Evolutionary conservation across 768 basidiomycete species (phyloP), one percentile per base, ranked within the genome.

Genomic region (Xerocomellus dryophilus): DNA sequence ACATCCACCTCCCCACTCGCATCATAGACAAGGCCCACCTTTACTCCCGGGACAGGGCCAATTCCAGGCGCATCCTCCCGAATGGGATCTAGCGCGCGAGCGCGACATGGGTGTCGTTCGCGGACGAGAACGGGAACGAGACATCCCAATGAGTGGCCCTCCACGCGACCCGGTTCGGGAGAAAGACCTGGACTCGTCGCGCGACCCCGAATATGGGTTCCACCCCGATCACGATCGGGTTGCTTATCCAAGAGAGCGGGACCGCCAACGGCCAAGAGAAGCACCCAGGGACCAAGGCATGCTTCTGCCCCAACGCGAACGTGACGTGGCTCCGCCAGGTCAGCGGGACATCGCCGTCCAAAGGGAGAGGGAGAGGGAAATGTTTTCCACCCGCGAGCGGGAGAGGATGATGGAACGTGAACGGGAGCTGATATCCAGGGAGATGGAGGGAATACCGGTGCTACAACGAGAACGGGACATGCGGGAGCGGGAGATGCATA

Each of bases 21-120:
- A 65, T 43, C 23, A 62, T 40, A 57, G 59, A 45, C 60, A 50
- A 48, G 51, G 32, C 18, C 63, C 56, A 12, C 42, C 60, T 14
- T 39, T 59, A 6, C 61, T 69, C 14, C 68, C 70, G 0, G 68
- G 70, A 5, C 69, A 71, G 41, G 62, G 70, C 38, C 66, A 70
- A 38, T 71, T 70, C 51, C 70, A 68, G 40, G 31, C 62, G 0
- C 62, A 64, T 35, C 63, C 68, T 25, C 60, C 67, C 4, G 67
- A 68, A 9, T 69, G 67, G 67, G 67, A 68, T 18, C 40, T 52
- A 14, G 47, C 45, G 4, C 58, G 68, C 0, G 68, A 69, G 5
- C 56, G 55, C 15, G 66, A 57, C 45, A 43, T 58, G 39, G 50
- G 41, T n/a, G 40, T 54, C 20, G 43, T 35, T 43, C 60, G 61